Evolutionary conservation across 768 basidiomycete genomes (phyloP).

Genomic region (Phaeotremella skinneri): DNA sequence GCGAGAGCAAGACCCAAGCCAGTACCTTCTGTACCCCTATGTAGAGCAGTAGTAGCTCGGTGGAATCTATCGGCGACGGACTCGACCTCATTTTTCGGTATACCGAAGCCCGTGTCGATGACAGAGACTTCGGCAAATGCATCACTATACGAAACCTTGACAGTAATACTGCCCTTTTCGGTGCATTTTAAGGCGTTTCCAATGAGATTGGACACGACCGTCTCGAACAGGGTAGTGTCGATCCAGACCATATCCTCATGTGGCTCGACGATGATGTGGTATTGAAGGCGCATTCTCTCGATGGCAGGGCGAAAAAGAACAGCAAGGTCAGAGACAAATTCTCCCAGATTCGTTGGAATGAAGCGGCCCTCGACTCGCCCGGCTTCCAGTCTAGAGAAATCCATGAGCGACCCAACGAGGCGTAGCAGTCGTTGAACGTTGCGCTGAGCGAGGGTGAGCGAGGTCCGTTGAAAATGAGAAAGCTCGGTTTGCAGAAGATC

Average conservation of each 20-base stretch:
- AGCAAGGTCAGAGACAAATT: conserved; percentile 49
- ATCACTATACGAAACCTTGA: conserved; percentile 42
- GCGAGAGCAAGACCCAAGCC: conserved; percentile 52
- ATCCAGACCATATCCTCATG: conserved; percentile 29
- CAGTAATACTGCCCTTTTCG: conserved; percentile 49
- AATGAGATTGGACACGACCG: conserved; percentile 37
- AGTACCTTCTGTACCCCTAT: conserved; percentile 50
- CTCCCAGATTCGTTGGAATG: conserved; percentile 47
- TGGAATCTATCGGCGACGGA: conserved; percentile 53
- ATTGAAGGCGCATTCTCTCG: conserved; percentile 43
- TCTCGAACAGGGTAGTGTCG: conserved; percentile 42
- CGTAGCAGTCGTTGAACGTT: conserved; percentile 51
- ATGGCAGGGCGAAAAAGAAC: conserved; percentile 51
- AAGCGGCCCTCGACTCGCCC: conserved; percentile 45
- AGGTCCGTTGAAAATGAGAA: conserved; percentile 15
- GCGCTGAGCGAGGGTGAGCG: conserved; percentile 37
- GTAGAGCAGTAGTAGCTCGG: conserved; percentile 46
- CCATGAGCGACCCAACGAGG: conserved; percentile 54
- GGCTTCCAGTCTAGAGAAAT: conserved; percentile 53
- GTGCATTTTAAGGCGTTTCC: conserved; percentile 50
- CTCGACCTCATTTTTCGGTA: conserved; percentile 43
- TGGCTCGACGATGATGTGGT: conserved; percentile 21
- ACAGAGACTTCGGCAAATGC: conserved; percentile 47
- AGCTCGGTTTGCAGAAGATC: conserved; percentile 35
- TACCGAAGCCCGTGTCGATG: conserved; percentile 54